Percentiles rank a stretch among this genome's conserved stretches.
These are phyloP conservation scores for Monilinia laxa DNA, from an alignment of 2,329 filamentous ascomycete genomes.

Conservation along the genomic window DNA sequence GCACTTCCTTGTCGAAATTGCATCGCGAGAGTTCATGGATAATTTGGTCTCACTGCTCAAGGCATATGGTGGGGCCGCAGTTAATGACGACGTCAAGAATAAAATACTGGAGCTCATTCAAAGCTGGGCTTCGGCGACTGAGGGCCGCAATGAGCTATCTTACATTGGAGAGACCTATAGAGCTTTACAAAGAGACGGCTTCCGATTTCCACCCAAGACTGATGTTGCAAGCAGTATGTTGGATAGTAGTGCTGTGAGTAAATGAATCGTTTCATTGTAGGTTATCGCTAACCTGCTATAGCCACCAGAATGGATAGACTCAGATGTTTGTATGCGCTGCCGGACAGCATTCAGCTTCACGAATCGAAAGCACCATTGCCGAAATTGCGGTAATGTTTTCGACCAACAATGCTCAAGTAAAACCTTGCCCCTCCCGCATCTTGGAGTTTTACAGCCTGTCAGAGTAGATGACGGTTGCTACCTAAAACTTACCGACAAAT, in stretches of 20 bases:
- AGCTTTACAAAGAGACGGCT: slow-evolving; percentile 79
- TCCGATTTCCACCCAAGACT: slow-evolving; percentile 81
- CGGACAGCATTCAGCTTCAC: slow-evolving; percentile 95
- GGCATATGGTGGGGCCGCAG: slow-evolving; percentile 67
- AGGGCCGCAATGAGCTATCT: slow-evolving; percentile 75
- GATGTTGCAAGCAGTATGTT: slow-evolving; percentile 96
- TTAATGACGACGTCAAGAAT: slow-evolving; percentile 80
- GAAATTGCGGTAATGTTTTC: slow-evolving; percentile 97
- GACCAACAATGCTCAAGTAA: slow-evolving; percentile 94
- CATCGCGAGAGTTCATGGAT: slow-evolving; percentile 97
- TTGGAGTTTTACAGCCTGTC: slow-evolving; percentile 88
- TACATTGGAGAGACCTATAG: slow-evolving; percentile 90
- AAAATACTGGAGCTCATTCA: slow-evolving; percentile 95
- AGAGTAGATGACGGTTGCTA: slow-evolving; percentile 97
- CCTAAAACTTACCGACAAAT: slow-evolving; percentile 79
- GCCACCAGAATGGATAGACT: slow-evolving; percentile 97
- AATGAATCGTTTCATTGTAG: background rate
- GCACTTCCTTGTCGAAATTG: slow-evolving; percentile 93
- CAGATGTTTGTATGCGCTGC: slow-evolving; percentile 98
- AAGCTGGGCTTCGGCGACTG: slow-evolving; percentile 85
- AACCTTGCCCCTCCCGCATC: slow-evolving; percentile 80
- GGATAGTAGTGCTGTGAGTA: slow-evolving; percentile 85
- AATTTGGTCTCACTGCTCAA: slow-evolving; percentile 89
- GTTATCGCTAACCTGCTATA: slow-evolving; percentile 24
- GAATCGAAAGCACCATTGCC: slow-evolving; percentile 96